Base-by-base conservation (phyloP, 345 rosid genomes). In the Acer campestre region DNA sequence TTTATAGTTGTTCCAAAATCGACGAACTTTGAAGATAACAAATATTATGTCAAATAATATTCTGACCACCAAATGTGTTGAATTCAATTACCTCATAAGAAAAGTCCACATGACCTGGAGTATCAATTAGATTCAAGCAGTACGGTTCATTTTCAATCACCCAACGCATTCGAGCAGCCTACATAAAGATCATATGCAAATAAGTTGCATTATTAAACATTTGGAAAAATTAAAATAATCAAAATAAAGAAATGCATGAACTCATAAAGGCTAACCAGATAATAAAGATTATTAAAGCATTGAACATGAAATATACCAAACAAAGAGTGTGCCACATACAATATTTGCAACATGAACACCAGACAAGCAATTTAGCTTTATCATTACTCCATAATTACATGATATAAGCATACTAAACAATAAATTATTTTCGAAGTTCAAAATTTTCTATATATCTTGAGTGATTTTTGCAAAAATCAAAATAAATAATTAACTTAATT, bases 111-210 rank as follows among this genome's bases (percentile, higher is more conserved):
- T 94, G 99, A 14, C 99, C 98, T 4, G 99, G 98, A 69, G 99
- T 96, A 81, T 96, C 99, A 77, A 96, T 96, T 66, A 96, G 85
- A 83, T 96, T 96, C 78, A 94, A 82, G 80, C 99, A 96, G 82
- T 88, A 96, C 0, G 97, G 90, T 81, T 85, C 81, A 67, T 79
- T 85, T 23, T 86, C 88, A 68, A 75, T 86, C 76, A 90, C 82
- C 82, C 85, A 96, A 35, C 99, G 98, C 99, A 96, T 96, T 79
- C 99, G 90, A 81, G 99, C 94, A 42, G 99, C 98, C 97, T 95
- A 82, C 77, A 77, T 18, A 68, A 56, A 59, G 29, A 55, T 68
- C 22, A 61, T 63, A 61, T 48, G 58, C 76, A 58, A 67, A 31
- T 16, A 64, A 70, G 56, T 18, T 59, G 40, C 18, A 77, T 63